Base-by-base conservation (phyloP, 345 rosid species). In the Raphanus raphanistrum region DNA sequence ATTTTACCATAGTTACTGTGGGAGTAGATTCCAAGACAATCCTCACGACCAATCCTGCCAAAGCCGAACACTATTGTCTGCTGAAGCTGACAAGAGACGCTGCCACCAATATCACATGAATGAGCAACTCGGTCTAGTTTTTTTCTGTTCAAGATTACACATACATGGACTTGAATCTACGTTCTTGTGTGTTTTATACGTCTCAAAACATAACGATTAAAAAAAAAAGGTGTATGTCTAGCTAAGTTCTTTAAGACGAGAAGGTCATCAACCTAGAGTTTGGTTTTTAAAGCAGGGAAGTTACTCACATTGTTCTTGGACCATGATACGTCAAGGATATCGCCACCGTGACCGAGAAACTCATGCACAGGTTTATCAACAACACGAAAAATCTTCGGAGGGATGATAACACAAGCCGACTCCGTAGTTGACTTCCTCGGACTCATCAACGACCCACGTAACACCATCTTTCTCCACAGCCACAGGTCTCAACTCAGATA, bases 251-350 rank as follows among this genome's bases (percentile, higher is more conserved):
- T n/a, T 21, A 76, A 68, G 33, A 50, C 13, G 21, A 41, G 26
- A 1, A 78, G 58, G 43, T 10, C 45, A 32, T 10, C 45, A 32
- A 72, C 78, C 63, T 79, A 68, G 63, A 74, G 10, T 33, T 9
- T n/a, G 28, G 54, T 45, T 50, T 54, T 35, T 60, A 16, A 65
- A 65, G 80, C 54, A 65, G 21, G 21, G 21, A 21, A 21, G 21
- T 21, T 21, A 82, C 93, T 88, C 79, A 92, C 97, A 82, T 92
- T 87, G 82, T 87, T 80, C 35, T 79, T 84, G 6, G 97, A 92
- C 97, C 97, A 92, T 8, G 97, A 86, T 58, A 92, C 79, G 57
- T 92, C 97, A 83, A 90, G 84, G 65, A 92, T 84, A 63, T 90
- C 89, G 8, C 87, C 88, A 29, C 16, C 68, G 64, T 92, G 97